Base-by-base conservation (phyloP, 1,284 basidiomycete genomes). In the Blastosporella zonata region DNA sequence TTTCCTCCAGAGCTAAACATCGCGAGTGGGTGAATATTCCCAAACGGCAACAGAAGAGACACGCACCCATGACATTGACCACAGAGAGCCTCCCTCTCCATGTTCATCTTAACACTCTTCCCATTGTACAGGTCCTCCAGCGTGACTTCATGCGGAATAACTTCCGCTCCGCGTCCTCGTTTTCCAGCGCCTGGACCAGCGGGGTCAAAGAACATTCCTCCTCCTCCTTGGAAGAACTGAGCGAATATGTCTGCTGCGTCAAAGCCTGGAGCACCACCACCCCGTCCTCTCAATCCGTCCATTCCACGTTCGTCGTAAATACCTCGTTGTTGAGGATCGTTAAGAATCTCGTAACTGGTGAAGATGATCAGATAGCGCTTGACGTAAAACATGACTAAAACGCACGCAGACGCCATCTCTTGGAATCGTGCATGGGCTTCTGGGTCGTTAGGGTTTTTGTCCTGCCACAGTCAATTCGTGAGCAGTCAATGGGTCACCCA, bases 101-200 rank as follows among this genome's bases (percentile, higher is more conserved):
- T 82, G 59, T 86, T 90, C 74, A 98, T 86, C 62, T 87, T 89
- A 40, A 96, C 87, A 12, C 80, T 81, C 67, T 94, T 95, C 27
- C 96, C 96, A 52, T 87, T 90, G 69, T 93, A 98, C 22, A 96
- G 73, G 64, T 98, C 95, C 65, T 97, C 93, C 28, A 99, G 76
- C 3, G 89, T 87, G 49, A 97, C 91, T 15, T 89, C 77, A 63
- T 96, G 90, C 2, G 84, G 80, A 55, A 97, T 84, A 28, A 85
- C 73, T 66, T 93, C 86, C 55, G 84, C 74, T 12, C 84, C 83
- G 60, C 79, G 81, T 40, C 67, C 75, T 65, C 71, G 70, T 52
- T 71, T 67, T 50, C 59, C 67, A 42, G 46, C 34, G 23, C 70
- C 75, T 47, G 71, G 74, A 41, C 75, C 73, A 47, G 77, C 72